Base-by-base conservation (phyloP, 306 rosid genomes). In the Senna tora region DNA sequence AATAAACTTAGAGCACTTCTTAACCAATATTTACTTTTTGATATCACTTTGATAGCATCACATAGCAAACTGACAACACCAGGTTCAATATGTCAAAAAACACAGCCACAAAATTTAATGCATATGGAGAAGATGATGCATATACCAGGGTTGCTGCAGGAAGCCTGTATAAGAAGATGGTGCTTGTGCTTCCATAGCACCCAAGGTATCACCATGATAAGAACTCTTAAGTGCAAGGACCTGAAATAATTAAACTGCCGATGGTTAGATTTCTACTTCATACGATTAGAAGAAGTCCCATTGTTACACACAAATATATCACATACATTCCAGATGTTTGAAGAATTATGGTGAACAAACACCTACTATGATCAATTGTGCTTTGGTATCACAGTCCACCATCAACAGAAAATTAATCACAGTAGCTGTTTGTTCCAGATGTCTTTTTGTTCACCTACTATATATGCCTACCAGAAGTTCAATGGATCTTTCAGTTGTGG, bases 171-270 rank as follows among this genome's bases (percentile, higher is more conserved):
- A 94, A 80, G 91, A 77, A 58, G 98, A 94, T 52, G 97, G 95
- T 41, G 97, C 97, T 81, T 94, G 97, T 42, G 99, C 96, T 88
- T 91, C 97, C 99, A 94, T 91, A 67, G 99, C 99, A 84, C 97
- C 97, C 79, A 94, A 84, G 47, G 97, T 94, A 75, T 94, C 99
- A 45, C 99, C 99, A 55, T 91, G 97, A 85, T 91, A 94, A 46
- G 98, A 94, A 73, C 97, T 89, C 47, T 71, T 84, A 75, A 94
- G 91, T 73, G 96, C 96, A 63, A 94, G 84, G 60, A 94, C 97
- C 97, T 93, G 89, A 76, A 80, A 84, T 51, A 75, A 77, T 55
- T 50, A 80, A 70, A 70, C 43, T 54, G 10, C 58, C 66, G 69
- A 46, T 38, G 52, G 83, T 66, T 65, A 51, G 74, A 43, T 34